These are phyloP conservation scores for Rosa multiflora DNA, from an alignment of 306 rosid genomes.

Conservation along the genomic window DNA sequence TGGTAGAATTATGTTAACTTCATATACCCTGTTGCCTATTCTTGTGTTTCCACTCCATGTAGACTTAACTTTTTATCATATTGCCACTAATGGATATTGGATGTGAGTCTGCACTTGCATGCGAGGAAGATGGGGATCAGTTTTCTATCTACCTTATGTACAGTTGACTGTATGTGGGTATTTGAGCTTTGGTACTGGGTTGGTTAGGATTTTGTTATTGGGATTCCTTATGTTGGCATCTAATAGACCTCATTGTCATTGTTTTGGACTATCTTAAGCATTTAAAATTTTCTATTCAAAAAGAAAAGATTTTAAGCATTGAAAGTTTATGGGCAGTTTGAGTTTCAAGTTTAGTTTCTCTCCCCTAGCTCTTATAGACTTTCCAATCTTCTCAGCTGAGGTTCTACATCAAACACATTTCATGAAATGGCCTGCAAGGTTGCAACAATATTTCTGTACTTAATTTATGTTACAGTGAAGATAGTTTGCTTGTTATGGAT, in stretches of 20 bases:
- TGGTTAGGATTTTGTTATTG: not conserved
- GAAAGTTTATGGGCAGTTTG: not conserved
- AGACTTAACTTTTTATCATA: not conserved
- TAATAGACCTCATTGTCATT: not conserved
- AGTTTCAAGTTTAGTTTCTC: not conserved
- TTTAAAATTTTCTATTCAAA: not conserved
- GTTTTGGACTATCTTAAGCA: too few relatives aligned
- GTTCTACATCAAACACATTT: not conserved
- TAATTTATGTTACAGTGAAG: not conserved
- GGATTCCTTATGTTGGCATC: not conserved
- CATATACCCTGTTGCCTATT: not conserved
- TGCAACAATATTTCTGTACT: not conserved
- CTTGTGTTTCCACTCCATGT: not conserved
- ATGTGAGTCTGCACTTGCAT: not conserved
- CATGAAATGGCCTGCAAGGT: not conserved
- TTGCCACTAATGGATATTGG: not conserved
- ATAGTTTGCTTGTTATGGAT: not conserved
- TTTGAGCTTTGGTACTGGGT: not conserved
- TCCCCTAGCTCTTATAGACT: not conserved
- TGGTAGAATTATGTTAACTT: not conserved
- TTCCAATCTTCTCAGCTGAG: not conserved
- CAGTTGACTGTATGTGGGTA: not conserved
- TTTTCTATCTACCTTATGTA: not conserved
- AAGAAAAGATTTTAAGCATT: not conserved
- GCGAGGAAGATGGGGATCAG: not conserved